phyloP scores from a whole-genome alignment of 1,284 basidiomycete species.

The Leccinum pachyderme region DNA sequence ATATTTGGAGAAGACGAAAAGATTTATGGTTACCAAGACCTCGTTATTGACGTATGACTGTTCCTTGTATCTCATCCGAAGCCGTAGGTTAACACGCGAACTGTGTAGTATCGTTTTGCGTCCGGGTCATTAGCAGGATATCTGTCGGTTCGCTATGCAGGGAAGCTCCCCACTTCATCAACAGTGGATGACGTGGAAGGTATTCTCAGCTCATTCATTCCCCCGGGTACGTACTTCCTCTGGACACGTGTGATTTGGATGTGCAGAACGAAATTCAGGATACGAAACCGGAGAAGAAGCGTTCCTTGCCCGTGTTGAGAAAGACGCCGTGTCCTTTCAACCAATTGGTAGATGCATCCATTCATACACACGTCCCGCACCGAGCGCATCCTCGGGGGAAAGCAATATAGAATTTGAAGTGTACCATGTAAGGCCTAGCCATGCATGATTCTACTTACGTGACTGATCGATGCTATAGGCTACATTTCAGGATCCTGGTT shows the following conservation, averaged over 20 bases:
- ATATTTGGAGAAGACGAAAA: slow-evolving; percentile 97
- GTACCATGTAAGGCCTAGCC: slow-evolving; percentile 67
- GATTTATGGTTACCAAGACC: slow-evolving; percentile 89
- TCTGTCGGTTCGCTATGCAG: slow-evolving; percentile 67
- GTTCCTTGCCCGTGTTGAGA: slow-evolving; percentile 69
- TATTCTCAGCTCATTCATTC: slow-evolving; percentile 76
- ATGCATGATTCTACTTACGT: slow-evolving; percentile 3
- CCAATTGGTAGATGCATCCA: slow-evolving; percentile 78
- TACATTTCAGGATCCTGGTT: slow-evolving; percentile 87
- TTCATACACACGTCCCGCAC: slow-evolving; percentile 64
- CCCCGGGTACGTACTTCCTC: slow-evolving; percentile 49
- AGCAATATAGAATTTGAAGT: slow-evolving; percentile 76
- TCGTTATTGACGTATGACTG: slow-evolving; percentile 74
- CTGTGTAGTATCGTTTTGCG: slow-evolving; percentile 70
- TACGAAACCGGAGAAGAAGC: slow-evolving; percentile 64
- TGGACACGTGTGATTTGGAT: not conserved
- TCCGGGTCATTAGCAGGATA: slow-evolving; percentile 84
- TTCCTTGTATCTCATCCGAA: slow-evolving; percentile 1
- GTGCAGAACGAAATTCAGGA: slow-evolving; percentile 37
- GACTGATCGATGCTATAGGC: slow-evolving; percentile 43
- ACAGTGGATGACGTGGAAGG: slow-evolving; percentile 89
- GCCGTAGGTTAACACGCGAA: slow-evolving; percentile 15
- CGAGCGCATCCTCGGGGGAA: slow-evolving; percentile 35
- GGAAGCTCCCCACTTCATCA: slow-evolving; percentile 65
- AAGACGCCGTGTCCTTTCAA: slow-evolving; percentile 71